These are phyloP conservation scores for Vishniacozyma victoriae DNA, from an alignment of 768 basidiomycete genomes.

Conservation along the genomic window DNA sequence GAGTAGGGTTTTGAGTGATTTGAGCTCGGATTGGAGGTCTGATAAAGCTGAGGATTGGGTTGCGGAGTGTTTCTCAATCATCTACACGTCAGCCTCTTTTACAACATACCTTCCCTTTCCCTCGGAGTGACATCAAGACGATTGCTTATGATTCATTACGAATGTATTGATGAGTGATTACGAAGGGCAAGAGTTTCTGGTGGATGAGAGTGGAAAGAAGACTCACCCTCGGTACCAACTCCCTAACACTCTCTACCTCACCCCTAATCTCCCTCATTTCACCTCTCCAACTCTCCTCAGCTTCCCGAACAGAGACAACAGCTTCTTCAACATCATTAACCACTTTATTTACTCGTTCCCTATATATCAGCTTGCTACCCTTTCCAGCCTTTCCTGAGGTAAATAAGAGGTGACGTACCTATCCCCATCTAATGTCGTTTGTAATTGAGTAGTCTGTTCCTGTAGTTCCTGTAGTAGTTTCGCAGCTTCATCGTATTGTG, in stretches of 20 bases:
- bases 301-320: conserved; percentile 50
- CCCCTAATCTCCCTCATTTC: conserved; percentile 88
- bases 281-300: conserved; percentile 70
- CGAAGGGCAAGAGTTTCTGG: not conserved
- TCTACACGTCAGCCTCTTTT: conserved; percentile 52
- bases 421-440: conserved; percentile 34
- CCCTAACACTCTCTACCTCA: conserved; percentile 81
- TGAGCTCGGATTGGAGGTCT: conserved; percentile 88
- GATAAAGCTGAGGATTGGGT: conserved; percentile 71
- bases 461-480: conserved; percentile 48
- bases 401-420: not conserved
- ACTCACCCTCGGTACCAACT: conserved; percentile 84
- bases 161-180: not conserved
- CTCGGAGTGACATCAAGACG: not conserved
- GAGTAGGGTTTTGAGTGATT: conserved; percentile 84
- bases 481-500: conserved; percentile 63
- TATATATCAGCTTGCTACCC: not conserved
- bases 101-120: not conserved
- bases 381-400: conserved; percentile 7
- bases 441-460: conserved; percentile 30
- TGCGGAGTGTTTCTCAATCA: conserved; percentile 90
- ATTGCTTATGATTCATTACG: not conserved
- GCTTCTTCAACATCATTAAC: conserved; percentile 40
- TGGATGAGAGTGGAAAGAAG: not conserved
- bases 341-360: conserved; percentile 20